These are phyloP conservation scores for Botrytis medusae DNA, from an alignment of 2,329 filamentous ascomycete genomes.

Conservation along the genomic window DNA sequence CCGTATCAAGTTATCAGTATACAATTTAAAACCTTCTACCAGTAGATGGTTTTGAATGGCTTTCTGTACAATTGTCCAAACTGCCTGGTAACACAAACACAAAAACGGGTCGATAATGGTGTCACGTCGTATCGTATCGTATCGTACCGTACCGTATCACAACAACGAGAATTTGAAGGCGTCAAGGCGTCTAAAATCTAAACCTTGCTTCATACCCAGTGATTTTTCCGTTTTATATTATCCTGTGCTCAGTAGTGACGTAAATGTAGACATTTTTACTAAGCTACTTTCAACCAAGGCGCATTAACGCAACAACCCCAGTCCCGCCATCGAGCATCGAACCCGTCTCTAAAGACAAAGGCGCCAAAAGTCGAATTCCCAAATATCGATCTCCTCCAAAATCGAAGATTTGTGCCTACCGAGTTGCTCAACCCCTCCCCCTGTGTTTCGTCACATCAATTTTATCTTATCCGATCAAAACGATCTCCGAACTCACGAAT, in stretches of 20 bases:
- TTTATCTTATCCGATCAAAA: background rate
- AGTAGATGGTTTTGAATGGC: background rate
- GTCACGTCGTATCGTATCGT: too few species aligned
- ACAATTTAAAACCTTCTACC: background rate
- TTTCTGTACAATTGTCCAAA: background rate
- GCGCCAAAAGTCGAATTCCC: background rate
- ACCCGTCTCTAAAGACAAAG: background rate
- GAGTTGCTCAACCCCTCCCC: background rate
- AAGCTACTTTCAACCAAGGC: conserved; percentile 5
- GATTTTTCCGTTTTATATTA: background rate
- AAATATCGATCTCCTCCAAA: conserved; percentile 12
- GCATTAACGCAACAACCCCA: background rate
- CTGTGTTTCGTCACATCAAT: background rate
- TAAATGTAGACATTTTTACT: background rate
- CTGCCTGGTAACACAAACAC: background rate
- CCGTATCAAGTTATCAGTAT: too few species aligned
- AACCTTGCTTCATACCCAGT: background rate
- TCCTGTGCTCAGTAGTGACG: conserved; percentile 3
- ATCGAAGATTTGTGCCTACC: background rate
- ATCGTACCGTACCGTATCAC: background rate
- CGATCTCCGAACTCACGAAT: conserved; percentile 24
- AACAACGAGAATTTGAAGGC: background rate
- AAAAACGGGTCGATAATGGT: background rate
- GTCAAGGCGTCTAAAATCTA: background rate
- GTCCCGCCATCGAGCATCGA: conserved; percentile 6